phyloP scores from a whole-genome alignment of 345 rosid species.

The Sisymbrium altissimum region DNA sequence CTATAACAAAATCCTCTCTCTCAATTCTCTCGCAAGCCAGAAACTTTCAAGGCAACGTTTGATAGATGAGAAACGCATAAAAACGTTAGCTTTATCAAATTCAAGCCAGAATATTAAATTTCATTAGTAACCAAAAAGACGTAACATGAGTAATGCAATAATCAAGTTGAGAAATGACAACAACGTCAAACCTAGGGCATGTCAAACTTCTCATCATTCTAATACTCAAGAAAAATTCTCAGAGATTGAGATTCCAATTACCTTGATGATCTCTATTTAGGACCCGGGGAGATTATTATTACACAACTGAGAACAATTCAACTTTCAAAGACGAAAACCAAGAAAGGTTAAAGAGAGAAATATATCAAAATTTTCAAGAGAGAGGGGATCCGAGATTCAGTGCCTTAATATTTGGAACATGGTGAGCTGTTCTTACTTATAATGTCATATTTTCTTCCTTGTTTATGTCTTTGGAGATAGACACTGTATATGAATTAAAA shows the following conservation, averaged over 20 bases:
- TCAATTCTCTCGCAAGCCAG: background rate
- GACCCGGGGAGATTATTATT: background rate
- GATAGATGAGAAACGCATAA: background rate
- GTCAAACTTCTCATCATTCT: background rate
- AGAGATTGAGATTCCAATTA: background rate
- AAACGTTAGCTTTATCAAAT: background rate
- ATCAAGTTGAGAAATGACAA: background rate
- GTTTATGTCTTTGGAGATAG: background rate
- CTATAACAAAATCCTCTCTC: background rate
- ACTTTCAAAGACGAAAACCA: background rate
- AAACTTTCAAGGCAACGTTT: background rate
- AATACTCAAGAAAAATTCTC: background rate
- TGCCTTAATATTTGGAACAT: slow-evolving; percentile 16
- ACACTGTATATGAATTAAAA: slow-evolving; percentile 31
- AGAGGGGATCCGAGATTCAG: slow-evolving; percentile 20
- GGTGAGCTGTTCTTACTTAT: slow-evolving; percentile 6
- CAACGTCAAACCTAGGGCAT: background rate
- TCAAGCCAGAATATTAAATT: background rate
- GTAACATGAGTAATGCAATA: background rate
- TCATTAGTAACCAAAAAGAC: background rate
- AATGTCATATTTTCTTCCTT: background rate
- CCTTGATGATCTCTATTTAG: slow-evolving; percentile 11
- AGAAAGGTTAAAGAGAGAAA: background rate
- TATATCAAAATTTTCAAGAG: background rate
- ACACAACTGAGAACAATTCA: background rate